phyloP scores from a whole-genome alignment of 306 rosid genomes.

The Vicia faba region DNA sequence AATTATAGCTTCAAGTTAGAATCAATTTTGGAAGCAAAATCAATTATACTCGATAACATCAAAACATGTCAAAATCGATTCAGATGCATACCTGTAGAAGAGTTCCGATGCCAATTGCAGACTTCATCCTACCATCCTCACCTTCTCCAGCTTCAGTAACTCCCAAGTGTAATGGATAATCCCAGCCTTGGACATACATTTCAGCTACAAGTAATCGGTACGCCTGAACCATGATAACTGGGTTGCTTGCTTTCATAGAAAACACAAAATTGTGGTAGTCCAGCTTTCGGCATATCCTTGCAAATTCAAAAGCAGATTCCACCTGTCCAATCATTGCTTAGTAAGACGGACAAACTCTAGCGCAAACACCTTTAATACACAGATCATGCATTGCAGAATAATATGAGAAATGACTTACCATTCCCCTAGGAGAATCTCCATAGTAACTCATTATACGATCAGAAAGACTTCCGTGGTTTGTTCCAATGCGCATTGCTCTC shows the following conservation, averaged over 20 bases:
- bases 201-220: slow-evolving; percentile 94
- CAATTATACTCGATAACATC: no score
- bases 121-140: slow-evolving; percentile 99
- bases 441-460: slow-evolving; percentile 99
- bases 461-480: slow-evolving; percentile 98
- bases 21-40: no score
- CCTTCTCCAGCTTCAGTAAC: slow-evolving; percentile 99
- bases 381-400: slow-evolving; percentile 22
- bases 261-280: slow-evolving; percentile 91
- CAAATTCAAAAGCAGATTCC: slow-evolving; percentile 99
- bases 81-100: slow-evolving; percentile 83
- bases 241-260: slow-evolving; percentile 99
- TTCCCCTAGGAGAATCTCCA: slow-evolving; percentile 99
- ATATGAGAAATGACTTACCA: slow-evolving; percentile 55
- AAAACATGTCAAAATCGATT: slow-evolving; percentile 4
- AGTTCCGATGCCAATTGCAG: slow-evolving; percentile 99
- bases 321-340: slow-evolving; percentile 60
- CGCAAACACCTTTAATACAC: slow-evolving; percentile 27
- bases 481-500: slow-evolving; percentile 99
- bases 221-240: slow-evolving; percentile 98
- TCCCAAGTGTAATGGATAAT: slow-evolving; percentile 95
- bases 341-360: slow-evolving; percentile 23
- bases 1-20: no score
- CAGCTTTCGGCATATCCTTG: slow-evolving; percentile 92
- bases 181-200: slow-evolving; percentile 98